Evolutionary conservation across 2,329 filamentous ascomycete genomes (phyloP).

Genomic region (Sporothrix pallida): DNA sequence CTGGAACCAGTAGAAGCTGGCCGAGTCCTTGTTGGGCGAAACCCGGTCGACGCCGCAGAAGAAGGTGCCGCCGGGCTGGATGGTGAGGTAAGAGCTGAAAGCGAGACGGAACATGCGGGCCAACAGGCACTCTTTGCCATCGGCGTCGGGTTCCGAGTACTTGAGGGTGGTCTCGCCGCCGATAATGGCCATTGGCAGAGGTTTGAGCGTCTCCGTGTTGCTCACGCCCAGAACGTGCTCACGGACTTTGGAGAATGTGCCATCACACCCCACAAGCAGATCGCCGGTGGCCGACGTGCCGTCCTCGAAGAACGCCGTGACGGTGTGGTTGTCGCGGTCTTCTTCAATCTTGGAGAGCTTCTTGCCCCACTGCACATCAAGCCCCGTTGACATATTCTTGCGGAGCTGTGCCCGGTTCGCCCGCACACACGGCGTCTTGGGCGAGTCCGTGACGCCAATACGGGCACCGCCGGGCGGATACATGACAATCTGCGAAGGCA

Average conservation of each 20-base stretch:
- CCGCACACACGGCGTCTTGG: conserved; percentile 43
- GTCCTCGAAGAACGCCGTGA: conserved; percentile 53
- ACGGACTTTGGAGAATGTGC: conserved; percentile 48
- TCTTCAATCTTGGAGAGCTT: conserved; percentile 46
- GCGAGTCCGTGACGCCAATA: conserved; percentile 40
- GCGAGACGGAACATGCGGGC: conserved; percentile 44
- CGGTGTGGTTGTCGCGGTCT: conserved; percentile 41
- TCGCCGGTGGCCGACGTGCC: conserved; percentile 50
- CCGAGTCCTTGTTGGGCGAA: conserved; percentile 36
- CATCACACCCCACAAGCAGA: conserved; percentile 57
- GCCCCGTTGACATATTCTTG: conserved; percentile 40
- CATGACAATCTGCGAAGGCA: conserved; percentile 40
- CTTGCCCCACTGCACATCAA: conserved; percentile 50
- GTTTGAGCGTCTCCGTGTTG: conserved; percentile 41
- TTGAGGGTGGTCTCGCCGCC: conserved; percentile 42
- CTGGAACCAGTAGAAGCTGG: conserved; percentile 44
- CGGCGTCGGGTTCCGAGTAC: conserved; percentile 36
- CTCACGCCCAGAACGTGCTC: conserved; percentile 42
- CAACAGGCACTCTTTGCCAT: conserved; percentile 33
- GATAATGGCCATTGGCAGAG: conserved; percentile 42
- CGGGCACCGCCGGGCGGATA: conserved; percentile 34
- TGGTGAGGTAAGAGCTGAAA: conserved; percentile 43
- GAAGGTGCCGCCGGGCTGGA: conserved; percentile 33
- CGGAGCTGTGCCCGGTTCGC: conserved; percentile 43
- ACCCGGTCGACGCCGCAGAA: conserved; percentile 43